phyloP scores from a whole-genome alignment of 306 rosid genomes.

The Prunus mira region DNA sequence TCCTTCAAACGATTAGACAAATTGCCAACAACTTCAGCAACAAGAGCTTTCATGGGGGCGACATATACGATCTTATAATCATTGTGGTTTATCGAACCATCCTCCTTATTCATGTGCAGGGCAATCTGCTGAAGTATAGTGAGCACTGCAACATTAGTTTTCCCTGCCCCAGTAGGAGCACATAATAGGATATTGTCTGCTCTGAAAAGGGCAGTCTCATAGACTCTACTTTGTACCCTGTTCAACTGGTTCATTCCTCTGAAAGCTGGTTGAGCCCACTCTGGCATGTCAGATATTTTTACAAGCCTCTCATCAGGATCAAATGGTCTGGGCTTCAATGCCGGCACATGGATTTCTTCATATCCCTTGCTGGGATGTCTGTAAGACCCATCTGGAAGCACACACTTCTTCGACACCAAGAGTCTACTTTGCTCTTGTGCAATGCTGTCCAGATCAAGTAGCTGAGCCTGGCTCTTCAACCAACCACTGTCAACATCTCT shows the following conservation, averaged over 20 bases:
- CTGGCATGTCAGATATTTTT: constrained; percentile 76
- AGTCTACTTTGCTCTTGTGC: constrained; percentile 69
- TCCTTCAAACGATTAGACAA: constrained; percentile 89
- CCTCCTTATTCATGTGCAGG: constrained; percentile 61
- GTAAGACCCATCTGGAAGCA: constrained; percentile 77
- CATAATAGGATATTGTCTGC: constrained; percentile 76
- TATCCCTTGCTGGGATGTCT: constrained; percentile 74
- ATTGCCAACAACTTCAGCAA: constrained; percentile 95
- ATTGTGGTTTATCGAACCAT: constrained; percentile 76
- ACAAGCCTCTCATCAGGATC: constrained; percentile 65
- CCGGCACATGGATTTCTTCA: constrained; percentile 92
- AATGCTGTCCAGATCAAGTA: constrained; percentile 84
- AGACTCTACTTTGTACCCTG: constrained; percentile 90
- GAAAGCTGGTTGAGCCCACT: constrained; percentile 94
- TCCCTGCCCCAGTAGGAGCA: constrained; percentile 99
- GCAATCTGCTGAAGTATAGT: constrained; percentile 92
- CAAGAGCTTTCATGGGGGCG: constrained; percentile 99
- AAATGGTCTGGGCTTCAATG: constrained; percentile 68
- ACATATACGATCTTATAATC: constrained; percentile 90
- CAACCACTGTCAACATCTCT: constrained; percentile 79
- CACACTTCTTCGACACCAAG: constrained; percentile 68
- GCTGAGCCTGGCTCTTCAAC: constrained; percentile 70
- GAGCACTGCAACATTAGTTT: constrained; percentile 96
- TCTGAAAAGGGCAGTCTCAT: constrained; percentile 72
- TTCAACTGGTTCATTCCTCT: constrained; percentile 89